A percentile compares a stretch with the other conserved stretches of the same genome.
Conservation (phyloP, 2,329 filamentous ascomycete species). For the Gnomoniopsis sp. region DNA sequence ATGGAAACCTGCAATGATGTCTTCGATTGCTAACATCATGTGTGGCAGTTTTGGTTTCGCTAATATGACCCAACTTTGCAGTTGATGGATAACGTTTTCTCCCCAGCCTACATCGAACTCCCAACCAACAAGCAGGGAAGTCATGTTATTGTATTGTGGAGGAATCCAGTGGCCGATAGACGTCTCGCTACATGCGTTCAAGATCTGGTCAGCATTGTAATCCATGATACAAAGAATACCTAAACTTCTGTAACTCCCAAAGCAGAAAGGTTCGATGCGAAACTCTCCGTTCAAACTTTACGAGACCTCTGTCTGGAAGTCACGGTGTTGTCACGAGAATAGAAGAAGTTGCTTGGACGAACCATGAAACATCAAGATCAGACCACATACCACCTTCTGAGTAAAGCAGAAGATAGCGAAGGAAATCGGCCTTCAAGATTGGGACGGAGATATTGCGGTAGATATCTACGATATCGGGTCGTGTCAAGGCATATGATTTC, state of each 20-base stretch:
- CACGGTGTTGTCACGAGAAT: not conserved
- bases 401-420: slow-evolving; percentile 17
- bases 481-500: not conserved
- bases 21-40: slow-evolving; percentile 20
- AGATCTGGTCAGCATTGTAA: too few species aligned
- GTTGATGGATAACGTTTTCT: slow-evolving; percentile 20
- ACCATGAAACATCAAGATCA: slow-evolving; percentile 13
- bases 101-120: slow-evolving; percentile 18
- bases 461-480: slow-evolving; percentile 1
- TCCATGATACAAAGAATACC: too few species aligned
- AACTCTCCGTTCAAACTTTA: too few species aligned
- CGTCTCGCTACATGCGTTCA: slow-evolving; percentile 11
- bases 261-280: too few species aligned
- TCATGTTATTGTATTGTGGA: not conserved
- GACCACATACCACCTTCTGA: slow-evolving; percentile 19
- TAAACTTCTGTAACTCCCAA: too few species aligned
- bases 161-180: not conserved
- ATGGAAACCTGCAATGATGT: slow-evolving; percentile 18
- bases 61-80: slow-evolving; percentile 24
- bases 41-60: slow-evolving; percentile 19
- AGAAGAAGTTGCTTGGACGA: not conserved
- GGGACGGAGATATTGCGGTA: not conserved
- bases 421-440: slow-evolving; percentile 14
- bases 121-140: not conserved
- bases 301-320: not conserved